These are phyloP conservation scores for Cordyceps militaris DNA, from an alignment of 2,329 filamentous ascomycete genomes.

Conservation along the genomic window DNA sequence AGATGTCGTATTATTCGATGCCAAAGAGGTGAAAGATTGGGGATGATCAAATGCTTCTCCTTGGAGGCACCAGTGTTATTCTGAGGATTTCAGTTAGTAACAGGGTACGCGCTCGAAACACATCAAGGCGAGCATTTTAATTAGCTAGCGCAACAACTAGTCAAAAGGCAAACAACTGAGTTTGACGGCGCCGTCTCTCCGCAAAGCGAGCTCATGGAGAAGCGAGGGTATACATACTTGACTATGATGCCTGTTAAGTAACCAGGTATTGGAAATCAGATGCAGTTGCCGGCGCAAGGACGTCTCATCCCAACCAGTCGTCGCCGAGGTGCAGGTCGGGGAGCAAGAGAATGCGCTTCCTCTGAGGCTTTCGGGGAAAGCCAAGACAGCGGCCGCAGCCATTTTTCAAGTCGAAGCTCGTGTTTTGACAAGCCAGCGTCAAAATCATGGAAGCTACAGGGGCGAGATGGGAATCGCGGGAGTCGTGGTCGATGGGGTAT, in stretches of 20 bases:
- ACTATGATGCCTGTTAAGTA: conserved; percentile 14
- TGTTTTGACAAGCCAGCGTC: conserved; percentile 33
- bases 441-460: conserved; percentile 46
- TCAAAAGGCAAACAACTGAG: not conserved
- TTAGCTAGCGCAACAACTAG: not conserved
- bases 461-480: conserved; percentile 11
- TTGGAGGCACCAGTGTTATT: not conserved
- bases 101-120: not conserved
- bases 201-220: not conserved
- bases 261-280: conserved; percentile 36
- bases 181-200: not conserved
- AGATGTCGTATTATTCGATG: conserved; percentile 9
- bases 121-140: not conserved
- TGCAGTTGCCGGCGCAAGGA: conserved; percentile 29
- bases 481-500: not conserved
- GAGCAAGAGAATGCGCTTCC: conserved; percentile 33
- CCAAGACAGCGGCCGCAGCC: conserved; percentile 45
- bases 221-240: conserved; percentile 9
- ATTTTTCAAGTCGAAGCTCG: conserved; percentile 44
- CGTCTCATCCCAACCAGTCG: conserved; percentile 31
- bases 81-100: not conserved
- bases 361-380: conserved; percentile 35
- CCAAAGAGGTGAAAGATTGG: conserved; percentile 9
- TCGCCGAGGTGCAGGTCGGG: conserved; percentile 28
- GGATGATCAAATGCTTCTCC: conserved; percentile 7